Percentiles rank a stretch among this genome's conserved stretches.
Conservation (phyloP, 805 yeast species). For the Blastobotrys attinorum region DNA sequence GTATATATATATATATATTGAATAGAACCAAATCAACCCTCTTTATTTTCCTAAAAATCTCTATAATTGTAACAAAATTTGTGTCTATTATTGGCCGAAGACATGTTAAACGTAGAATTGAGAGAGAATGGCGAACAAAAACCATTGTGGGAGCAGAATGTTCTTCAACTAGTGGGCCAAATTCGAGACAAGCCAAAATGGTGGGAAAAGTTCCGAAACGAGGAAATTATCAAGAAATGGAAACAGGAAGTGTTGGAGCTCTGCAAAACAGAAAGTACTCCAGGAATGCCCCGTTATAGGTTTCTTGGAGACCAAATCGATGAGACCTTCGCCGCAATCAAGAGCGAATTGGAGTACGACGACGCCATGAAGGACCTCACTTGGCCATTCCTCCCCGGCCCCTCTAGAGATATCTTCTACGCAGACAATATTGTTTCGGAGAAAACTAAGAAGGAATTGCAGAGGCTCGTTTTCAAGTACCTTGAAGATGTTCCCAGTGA, state of each 20-base stretch:
- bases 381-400: constrained; percentile 17
- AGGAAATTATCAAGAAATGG: constrained; percentile 25
- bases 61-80: no score
- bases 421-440: constrained; percentile 18
- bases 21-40: no score
- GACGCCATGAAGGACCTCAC: constrained; percentile 13
- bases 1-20: no score
- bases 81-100: no score
- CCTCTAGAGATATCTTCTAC: constrained; percentile 22
- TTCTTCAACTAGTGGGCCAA: neutral
- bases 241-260: constrained; percentile 18
- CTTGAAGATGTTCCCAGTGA: constrained; percentile 14
- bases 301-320: constrained; percentile 12
- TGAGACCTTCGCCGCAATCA: constrained; percentile 22
- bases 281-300: no score
- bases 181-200: constrained; percentile 28
- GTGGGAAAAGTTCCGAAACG: constrained; percentile 24
- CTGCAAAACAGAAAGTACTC: neutral
- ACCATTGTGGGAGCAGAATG: neutral
- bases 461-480: constrained; percentile 5
- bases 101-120: no score
- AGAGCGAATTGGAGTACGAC: constrained; percentile 30
- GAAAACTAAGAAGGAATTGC: constrained; percentile 13
- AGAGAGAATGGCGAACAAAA: no score
- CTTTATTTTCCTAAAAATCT: no score